Evolutionary conservation across 208 protist species (phyloP), one percentile per base, ranked within the genome.

Genomic region (Leptomonas pyrrhocoris): DNA sequence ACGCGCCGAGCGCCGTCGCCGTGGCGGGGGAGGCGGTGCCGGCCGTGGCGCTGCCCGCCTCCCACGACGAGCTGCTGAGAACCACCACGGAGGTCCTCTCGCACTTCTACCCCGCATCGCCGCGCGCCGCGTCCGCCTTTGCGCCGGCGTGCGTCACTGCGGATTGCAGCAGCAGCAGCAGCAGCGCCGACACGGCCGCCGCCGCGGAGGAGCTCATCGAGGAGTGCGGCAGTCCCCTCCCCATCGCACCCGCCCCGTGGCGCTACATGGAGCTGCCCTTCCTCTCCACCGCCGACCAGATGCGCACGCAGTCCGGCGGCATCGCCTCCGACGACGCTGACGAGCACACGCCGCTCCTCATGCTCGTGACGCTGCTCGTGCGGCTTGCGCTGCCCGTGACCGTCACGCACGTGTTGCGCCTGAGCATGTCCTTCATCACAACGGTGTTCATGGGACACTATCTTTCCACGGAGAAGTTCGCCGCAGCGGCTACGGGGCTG

Each of bases 401-500:
- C 27, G 46, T 70, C 13, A 79, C 72, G n/a, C 66, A 74, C 49
- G 25, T 79, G 59, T 66, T 83, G 55, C 73, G 78, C 15, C 23
- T 45, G 38, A 66, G 60, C 68, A 76, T 72, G 68, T 23, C 51
- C 31, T 60, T 83, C 64, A 58, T 79, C 43, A 69, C 78, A 19
- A 83, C 73, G 13, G 49, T 79, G 21, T 73, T 75, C 55, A 69
- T 66, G 60, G 78, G 78, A 7, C 56, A 78, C 59, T 79, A 73
- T 53, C 59, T 83, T 7, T 53, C 51, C 51, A 73, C 57, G 2
- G 64, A 49, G 27, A 30, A 76, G 36, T 84, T 84, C 48, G 79
- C 74, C 5, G 73, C 79, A 13, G 68, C 65, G 15, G 57, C 79
- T 0, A 84, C 79, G 1, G 79, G 68, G 2, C 38, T 77, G 36